These are phyloP conservation scores for Fraxinus quadrangulata DNA, from an alignment of 257 asterid genomes.

Conservation along the genomic window DNA sequence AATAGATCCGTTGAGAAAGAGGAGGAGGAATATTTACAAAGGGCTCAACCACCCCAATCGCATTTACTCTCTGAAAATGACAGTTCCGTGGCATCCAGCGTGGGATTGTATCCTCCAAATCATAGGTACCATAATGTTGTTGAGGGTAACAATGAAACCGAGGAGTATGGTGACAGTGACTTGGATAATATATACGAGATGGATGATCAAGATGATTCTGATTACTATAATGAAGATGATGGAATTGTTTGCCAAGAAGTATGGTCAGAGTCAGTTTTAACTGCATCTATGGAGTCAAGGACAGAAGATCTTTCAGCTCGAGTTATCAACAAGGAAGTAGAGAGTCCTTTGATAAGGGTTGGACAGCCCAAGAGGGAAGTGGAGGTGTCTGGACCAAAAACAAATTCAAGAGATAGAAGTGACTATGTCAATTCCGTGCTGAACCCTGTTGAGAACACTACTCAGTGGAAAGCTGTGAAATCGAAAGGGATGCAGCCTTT, in stretches of 20 bases:
- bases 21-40: slow-evolving; percentile 29
- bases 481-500: slow-evolving; percentile 40
- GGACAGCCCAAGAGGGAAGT: slow-evolving; percentile 31
- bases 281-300: slow-evolving; percentile 58
- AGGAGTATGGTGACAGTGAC: slow-evolving; percentile 63
- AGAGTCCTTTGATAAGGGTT: slow-evolving; percentile 39
- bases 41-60: slow-evolving; percentile 31
- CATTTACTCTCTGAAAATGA: slow-evolving; percentile 49
- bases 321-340: slow-evolving; percentile 44
- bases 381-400: slow-evolving; percentile 32
- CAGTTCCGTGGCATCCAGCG: slow-evolving; percentile 59
- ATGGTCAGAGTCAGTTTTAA: slow-evolving; percentile 56
- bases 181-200: slow-evolving; percentile 56
- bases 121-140: slow-evolving; percentile 88
- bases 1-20: slow-evolving; percentile 30
- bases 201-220: slow-evolving; percentile 46
- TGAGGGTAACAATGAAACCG: slow-evolving; percentile 84
- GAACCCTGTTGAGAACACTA: slow-evolving; percentile 81
- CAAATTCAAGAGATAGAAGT: slow-evolving; percentile 63
- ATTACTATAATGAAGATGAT: slow-evolving; percentile 47
- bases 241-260: slow-evolving; percentile 40
- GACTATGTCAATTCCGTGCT: slow-evolving; percentile 72
- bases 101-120: slow-evolving; percentile 72
- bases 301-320: slow-evolving; percentile 34
- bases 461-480: slow-evolving; percentile 85